Evolutionary conservation across 2,329 filamentous ascomycete genomes (phyloP).

Genomic region (Fusarium vanettenii): DNA sequence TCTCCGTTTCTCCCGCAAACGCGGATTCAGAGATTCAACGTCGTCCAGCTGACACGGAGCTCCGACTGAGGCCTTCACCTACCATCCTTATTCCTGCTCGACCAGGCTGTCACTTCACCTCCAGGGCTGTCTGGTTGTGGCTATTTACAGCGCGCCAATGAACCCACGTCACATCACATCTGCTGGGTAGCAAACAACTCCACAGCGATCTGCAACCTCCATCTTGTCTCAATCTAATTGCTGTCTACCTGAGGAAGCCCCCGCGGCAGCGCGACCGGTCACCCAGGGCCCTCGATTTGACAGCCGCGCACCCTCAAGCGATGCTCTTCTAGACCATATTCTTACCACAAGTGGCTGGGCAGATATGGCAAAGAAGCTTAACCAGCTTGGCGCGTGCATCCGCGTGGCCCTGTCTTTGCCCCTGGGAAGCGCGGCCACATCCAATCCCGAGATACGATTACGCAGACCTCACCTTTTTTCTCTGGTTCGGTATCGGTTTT

Average conservation of each 20-base stretch:
- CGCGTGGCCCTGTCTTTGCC: slow-evolving; percentile 34
- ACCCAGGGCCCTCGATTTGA: neutral
- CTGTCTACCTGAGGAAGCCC: slow-evolving; percentile 12
- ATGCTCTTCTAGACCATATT: slow-evolving; percentile 3
- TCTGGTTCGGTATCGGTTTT: neutral
- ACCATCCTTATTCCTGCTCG: neutral
- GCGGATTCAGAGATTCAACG: neutral
- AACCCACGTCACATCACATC: neutral
- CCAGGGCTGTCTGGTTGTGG: neutral
- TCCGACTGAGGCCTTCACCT: neutral
- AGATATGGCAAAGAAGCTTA: slow-evolving; percentile 41
- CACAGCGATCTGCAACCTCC: slow-evolving; percentile 28
- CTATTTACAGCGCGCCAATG: neutral
- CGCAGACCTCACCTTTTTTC: slow-evolving; percentile 25
- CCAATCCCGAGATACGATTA: slow-evolving; percentile 34
- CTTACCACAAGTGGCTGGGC: slow-evolving; percentile 19
- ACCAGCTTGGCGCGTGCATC: slow-evolving; percentile 40
- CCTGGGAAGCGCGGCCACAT: slow-evolving; percentile 37
- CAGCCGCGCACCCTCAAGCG: neutral
- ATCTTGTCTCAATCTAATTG: slow-evolving; percentile 5
- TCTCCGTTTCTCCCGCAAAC: slow-evolving; percentile 9
- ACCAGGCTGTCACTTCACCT: neutral
- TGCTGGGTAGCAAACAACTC: slow-evolving; percentile 9
- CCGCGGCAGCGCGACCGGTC: neutral
- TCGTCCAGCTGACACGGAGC: neutral